phyloP scores from a whole-genome alignment of 2,329 filamentous ascomycete genomes.

The Conoideocrella luteorostrata region DNA sequence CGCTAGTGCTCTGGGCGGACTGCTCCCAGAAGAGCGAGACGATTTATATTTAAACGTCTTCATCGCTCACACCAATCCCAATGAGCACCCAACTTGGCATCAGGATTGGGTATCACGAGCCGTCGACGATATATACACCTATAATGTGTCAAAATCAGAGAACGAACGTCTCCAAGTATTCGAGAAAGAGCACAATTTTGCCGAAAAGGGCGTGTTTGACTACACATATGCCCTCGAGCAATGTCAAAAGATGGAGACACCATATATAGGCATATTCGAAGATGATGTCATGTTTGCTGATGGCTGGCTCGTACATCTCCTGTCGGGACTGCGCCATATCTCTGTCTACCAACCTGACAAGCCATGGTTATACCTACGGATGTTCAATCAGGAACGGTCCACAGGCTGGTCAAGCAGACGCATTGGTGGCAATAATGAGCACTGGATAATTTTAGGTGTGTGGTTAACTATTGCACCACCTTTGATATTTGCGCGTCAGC shows the following conservation, averaged over 20 bases:
- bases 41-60: slow-evolving; percentile 1
- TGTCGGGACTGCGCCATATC: neutral
- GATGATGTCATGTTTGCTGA: neutral
- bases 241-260: neutral
- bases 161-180: neutral
- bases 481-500: neutral
- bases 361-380: neutral
- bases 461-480: neutral
- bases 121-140: neutral
- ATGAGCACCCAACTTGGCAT: neutral
- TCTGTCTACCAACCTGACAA: neutral
- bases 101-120: neutral
- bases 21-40: neutral
- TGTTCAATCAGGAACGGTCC: slow-evolving; percentile 1
- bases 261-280: slow-evolving; percentile 1
- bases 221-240: neutral
- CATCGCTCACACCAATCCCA: neutral
- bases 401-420: neutral
- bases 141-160: neutral
- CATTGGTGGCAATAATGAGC: neutral
- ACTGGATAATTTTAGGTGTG: neutral
- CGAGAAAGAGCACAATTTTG: neutral
- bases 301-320: neutral
- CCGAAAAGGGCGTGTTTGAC: slow-evolving; percentile 1
- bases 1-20: neutral